A percentile compares a stretch with the other conserved stretches of the same genome.
These are phyloP conservation scores for Digitaria exilis DNA, from an alignment of 202 grass and related monocot genomes.

Conservation along the genomic window DNA sequence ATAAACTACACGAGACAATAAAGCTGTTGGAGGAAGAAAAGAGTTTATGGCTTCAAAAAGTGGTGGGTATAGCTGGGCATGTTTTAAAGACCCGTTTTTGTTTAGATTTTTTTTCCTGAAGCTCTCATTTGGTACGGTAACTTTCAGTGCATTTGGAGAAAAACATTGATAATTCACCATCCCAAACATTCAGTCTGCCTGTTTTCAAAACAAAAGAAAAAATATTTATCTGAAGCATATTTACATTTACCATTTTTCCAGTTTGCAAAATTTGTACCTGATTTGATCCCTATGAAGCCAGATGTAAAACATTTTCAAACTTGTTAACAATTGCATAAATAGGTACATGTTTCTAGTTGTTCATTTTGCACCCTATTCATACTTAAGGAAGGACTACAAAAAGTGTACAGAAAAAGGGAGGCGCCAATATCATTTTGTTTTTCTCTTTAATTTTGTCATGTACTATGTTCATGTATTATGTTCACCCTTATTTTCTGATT, in stretches of 20 bases:
- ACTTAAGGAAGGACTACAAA: not conserved
- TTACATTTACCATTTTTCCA: not conserved
- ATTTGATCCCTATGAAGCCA: no score
- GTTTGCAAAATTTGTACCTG: not conserved
- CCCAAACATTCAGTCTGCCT: not conserved
- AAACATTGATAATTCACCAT: not conserved
- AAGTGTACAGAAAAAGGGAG: no score
- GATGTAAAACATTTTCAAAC: not conserved
- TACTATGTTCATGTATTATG: no score
- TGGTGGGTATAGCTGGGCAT: constrained; percentile 40
- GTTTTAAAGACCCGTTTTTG: no score
- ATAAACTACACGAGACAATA: constrained; percentile 60
- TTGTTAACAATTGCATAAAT: not conserved
- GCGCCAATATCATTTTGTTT: not conserved
- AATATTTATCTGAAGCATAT: not conserved
- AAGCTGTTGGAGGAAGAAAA: constrained; percentile 69
- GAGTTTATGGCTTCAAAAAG: constrained; percentile 63
- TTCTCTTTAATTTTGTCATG: not conserved
- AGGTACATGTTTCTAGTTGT: not conserved
- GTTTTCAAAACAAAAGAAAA: not conserved
- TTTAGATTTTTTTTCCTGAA: not conserved
- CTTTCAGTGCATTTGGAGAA: not conserved
- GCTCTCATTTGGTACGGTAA: not conserved
- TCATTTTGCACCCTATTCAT: not conserved
- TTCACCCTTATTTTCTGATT: not conserved